These are phyloP conservation scores for Phytophthora chlamydospora DNA, from an alignment of 352 stramenopile species.

Conservation along the genomic window DNA sequence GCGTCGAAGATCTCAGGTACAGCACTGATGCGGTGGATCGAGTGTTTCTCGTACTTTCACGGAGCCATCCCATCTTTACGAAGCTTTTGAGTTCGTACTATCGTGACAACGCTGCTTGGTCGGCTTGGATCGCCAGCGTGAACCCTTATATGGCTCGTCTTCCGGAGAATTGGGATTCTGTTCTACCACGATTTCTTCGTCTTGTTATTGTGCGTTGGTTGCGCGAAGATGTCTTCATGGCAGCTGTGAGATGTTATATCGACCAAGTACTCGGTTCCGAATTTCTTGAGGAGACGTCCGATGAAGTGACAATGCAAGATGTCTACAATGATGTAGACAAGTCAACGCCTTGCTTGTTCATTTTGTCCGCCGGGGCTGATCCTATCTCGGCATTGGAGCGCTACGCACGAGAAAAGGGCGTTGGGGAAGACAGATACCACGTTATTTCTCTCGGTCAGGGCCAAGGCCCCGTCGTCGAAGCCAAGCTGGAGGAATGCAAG, in stretches of 20 bases:
- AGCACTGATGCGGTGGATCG: conserved; percentile 14
- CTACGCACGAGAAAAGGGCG: conserved; percentile 50
- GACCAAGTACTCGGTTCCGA: conserved; percentile 38
- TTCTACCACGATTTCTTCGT: conserved; percentile 49
- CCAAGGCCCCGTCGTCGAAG: conserved; percentile 72
- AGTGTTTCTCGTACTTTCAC: conserved; percentile 39
- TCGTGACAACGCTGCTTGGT: conserved; percentile 46
- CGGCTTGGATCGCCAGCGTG: conserved; percentile 38
- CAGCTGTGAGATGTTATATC: conserved; percentile 48
- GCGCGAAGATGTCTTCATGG: conserved; percentile 53
- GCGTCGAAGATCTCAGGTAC: conserved; percentile 20
- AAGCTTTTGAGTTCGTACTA: conserved; percentile 53
- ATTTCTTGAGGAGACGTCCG: conserved; percentile 22
- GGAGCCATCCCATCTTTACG: conserved; percentile 26
- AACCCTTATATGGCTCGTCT: conserved; percentile 48
- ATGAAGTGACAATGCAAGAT: conserved; percentile 43
- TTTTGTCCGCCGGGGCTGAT: conserved; percentile 77
- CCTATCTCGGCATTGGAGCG: conserved; percentile 53
- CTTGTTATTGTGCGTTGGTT: conserved; percentile 71
- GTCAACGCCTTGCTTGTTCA: conserved; percentile 73
- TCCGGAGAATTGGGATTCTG: conserved; percentile 39
- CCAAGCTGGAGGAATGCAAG: conserved; percentile 56
- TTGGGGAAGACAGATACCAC: conserved; percentile 49
- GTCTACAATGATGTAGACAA: conserved; percentile 66
- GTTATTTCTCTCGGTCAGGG: conserved; percentile 80